phyloP scores from a whole-genome alignment of 192 early-diverging fungal genomes.

The Diversispora eburnea region DNA sequence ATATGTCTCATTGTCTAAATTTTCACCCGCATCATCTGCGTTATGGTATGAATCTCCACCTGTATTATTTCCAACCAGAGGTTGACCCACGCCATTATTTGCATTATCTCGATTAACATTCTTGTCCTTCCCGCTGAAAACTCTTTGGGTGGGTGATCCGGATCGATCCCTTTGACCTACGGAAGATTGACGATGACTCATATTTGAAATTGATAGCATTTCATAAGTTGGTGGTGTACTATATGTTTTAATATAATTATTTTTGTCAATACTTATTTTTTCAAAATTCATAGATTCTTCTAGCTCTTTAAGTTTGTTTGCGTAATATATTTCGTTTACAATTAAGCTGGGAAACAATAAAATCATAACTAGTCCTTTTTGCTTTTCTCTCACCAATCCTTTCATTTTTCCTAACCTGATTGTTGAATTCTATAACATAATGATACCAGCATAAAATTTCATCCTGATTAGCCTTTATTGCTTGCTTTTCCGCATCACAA shows the following conservation, averaged over 20 bases:
- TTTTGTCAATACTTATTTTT: too few species aligned
- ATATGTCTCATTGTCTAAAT: slow-evolving; percentile 22
- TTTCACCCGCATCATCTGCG: slow-evolving; percentile 7
- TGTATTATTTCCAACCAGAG: slow-evolving; percentile 10
- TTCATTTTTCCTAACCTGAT: too few species aligned
- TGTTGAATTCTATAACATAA: not conserved
- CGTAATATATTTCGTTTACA: too few species aligned
- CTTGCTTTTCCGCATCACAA: not conserved
- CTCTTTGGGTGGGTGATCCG: slow-evolving; percentile 1
- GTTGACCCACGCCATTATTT: too few species aligned
- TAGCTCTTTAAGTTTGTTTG: too few species aligned
- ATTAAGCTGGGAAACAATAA: too few species aligned
- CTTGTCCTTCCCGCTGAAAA: slow-evolving; percentile 4
- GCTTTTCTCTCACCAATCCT: too few species aligned
- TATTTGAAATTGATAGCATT: slow-evolving; percentile 9
- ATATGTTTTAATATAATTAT: too few species aligned
- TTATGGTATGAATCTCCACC: slow-evolving; percentile 10
- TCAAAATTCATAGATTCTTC: too few species aligned
- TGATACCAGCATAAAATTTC: not conserved
- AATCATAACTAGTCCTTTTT: too few species aligned
- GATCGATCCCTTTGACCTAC: slow-evolving; percentile 6
- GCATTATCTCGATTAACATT: slow-evolving; percentile 12
- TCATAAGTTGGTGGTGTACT: not conserved
- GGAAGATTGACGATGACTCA: slow-evolving; percentile 3
- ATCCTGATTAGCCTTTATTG: not conserved